These are phyloP conservation scores for Phialophora chinensis DNA, from an alignment of 2,329 filamentous ascomycete species.

Conservation along the genomic window DNA sequence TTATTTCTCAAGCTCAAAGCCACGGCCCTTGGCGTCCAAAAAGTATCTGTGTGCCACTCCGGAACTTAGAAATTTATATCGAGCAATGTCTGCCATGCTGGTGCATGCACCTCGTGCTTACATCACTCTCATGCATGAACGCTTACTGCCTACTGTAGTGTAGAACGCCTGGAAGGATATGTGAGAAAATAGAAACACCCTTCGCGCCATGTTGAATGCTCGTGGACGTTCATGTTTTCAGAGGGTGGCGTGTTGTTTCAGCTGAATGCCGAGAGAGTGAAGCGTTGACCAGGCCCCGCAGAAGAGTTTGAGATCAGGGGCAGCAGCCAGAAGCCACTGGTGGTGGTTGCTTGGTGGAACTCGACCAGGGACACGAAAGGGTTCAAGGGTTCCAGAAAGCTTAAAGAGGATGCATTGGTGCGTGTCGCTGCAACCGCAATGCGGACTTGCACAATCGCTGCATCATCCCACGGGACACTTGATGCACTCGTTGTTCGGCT, in stretches of 20 bases:
- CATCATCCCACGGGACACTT: slow-evolving; percentile 10
- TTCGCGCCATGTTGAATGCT: background rate
- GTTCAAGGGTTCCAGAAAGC: background rate
- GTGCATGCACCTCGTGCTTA: background rate
- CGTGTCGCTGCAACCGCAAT: slow-evolving; percentile 21
- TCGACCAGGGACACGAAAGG: background rate
- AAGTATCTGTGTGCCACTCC: background rate
- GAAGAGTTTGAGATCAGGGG: slow-evolving; percentile 36
- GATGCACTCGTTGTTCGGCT: slow-evolving; percentile 7
- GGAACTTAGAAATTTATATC: slow-evolving; percentile 3
- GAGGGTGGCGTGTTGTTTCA: slow-evolving; percentile 32
- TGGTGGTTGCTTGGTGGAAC: slow-evolving; percentile 5
- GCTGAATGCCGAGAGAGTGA: slow-evolving; percentile 6
- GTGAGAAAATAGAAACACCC: slow-evolving; percentile 4
- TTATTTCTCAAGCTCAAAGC: background rate
- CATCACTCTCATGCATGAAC: background rate
- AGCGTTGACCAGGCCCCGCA: slow-evolving; percentile 13
- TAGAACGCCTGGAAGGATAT: background rate
- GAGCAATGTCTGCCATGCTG: background rate
- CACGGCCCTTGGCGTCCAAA: slow-evolving; percentile 5
- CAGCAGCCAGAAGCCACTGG: slow-evolving; percentile 24
- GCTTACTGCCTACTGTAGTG: background rate
- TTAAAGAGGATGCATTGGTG: slow-evolving; percentile 5
- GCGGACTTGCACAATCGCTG: slow-evolving; percentile 8
- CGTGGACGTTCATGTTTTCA: slow-evolving; percentile 10